A percentile compares a stretch with the other conserved stretches of the same genome.
phyloP scores from a whole-genome alignment of 805 yeast species.

The Yueomyces sinensis region DNA sequence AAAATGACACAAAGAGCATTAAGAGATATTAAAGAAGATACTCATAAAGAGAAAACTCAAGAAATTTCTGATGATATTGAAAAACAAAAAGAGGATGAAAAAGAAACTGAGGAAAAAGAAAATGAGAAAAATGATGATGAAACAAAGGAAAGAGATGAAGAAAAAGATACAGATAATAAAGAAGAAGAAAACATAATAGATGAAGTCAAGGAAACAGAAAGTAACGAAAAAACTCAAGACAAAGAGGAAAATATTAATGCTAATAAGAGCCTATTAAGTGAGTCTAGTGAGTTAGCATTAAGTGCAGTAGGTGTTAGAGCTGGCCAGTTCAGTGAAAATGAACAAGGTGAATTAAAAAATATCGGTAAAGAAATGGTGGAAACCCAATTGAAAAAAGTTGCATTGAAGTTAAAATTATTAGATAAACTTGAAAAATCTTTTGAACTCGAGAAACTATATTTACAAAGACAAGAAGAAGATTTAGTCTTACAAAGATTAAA shows the following conservation, averaged over 20 bases:
- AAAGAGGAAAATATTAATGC: background rate
- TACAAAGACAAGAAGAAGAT: conserved; percentile 54
- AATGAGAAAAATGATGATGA: conserved; percentile 1
- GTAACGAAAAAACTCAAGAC: background rate
- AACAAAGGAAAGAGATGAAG: background rate
- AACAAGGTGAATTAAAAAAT: conserved; percentile 64
- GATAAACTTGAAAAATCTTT: conserved; percentile 50
- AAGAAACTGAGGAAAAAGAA: background rate
- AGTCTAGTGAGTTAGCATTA: conserved; percentile 56
- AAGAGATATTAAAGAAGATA: conserved; percentile 5
- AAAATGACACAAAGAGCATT: conserved; percentile 65
- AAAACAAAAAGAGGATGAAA: conserved; percentile 1
- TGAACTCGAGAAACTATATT: conserved; percentile 47
- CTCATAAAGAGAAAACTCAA: conserved; percentile 2
- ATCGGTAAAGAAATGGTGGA: conserved; percentile 45
- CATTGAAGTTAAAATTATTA: conserved; percentile 46
- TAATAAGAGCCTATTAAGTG: conserved; percentile 23
- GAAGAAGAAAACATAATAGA: conserved; percentile 1
- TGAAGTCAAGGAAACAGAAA: background rate
- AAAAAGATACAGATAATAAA: conserved; percentile 1
- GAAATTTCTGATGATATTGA: conserved; percentile 2
- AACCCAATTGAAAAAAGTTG: conserved; percentile 49
- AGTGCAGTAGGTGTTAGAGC: conserved; percentile 70
- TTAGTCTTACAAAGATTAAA: conserved; percentile 51
- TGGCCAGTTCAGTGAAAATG: conserved; percentile 65